Base-by-base conservation (phyloP, 768 basidiomycete genomes). In the Hericium erinaceus region DNA sequence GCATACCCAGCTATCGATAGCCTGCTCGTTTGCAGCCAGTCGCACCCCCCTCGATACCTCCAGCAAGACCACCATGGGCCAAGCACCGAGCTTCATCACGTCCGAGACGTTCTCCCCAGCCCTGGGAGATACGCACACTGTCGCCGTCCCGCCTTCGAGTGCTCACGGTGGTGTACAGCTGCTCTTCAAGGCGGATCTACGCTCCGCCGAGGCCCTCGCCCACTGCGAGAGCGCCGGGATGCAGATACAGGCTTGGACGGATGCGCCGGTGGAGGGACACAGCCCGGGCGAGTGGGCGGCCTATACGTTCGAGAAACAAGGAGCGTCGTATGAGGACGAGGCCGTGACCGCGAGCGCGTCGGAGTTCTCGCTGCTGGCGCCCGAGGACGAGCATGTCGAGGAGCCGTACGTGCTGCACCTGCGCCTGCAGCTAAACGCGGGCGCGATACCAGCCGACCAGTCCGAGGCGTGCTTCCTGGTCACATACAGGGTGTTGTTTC, bases 401-500 rank as follows among this genome's bases (percentile, higher is more conserved):
- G 20, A 62, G 40, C 57, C 61, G 48, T 44, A 61, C 55, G 54
- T 52, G 13, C 61, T 65, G 41, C 52, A 57, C 48, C 48, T 63
- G 51, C 51, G 37, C 15, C 20, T 51, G 49, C 15, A 7, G 24
- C 22, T 51, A 16, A n/a, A 26, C 24, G n/a, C 44, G 44, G 44
- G 20, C 44, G 49, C 54, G 33, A 41, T 63, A 18, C 54, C 62
- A 39, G 58, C 22, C 10, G 33, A 49, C 26, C 64, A 57, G 26
- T 24, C 53, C 15, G 48, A 52, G 44, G 39, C 53, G 26, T 46
- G 54, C 20, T 66, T 65, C 58, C 18, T n/a, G 16, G 56, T 61
- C 56, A 82, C 80, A 0, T 83, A 80, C 64, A 75, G 81, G 40
- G 55, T 83, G 18, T 56, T 73, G 2, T 75, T 78, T 65, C 66